Evolutionary conservation across 768 basidiomycete species (phyloP), one percentile per base, ranked within the genome.

Genomic region (Myochromella boudieri): DNA sequence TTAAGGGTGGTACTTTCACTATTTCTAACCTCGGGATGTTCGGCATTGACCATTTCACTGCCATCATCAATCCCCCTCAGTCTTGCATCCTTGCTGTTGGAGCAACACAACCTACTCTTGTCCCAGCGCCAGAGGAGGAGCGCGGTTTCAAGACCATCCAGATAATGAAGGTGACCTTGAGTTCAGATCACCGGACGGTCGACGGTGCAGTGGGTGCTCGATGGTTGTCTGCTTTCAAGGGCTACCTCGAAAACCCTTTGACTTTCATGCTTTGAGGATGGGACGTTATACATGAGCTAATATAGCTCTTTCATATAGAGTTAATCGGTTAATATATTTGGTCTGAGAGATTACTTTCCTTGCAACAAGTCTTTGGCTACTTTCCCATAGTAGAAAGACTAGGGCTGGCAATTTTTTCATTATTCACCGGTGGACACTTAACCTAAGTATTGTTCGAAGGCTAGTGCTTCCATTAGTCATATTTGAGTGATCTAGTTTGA

Each of bases 11-110:
- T 39, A 91, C 95, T 10, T 98, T 99, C 74, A 98, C 97, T 34
- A 91, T 99, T 65, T 99, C 97, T 49, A 99, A 99, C 74, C 78
- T 99, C 46, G 97, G 97, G 69, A 99, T 99, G 97, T 97, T 79
- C 63, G 95, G 89, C 52, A 81, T 97, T 60, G 81, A 84, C 45
- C 88, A 94, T 69, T 99, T 99, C 70, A 97, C 95, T 11, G 97
- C 97, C 37, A 98, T 99, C 74, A 95, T 99, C 81, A 99, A 99
- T 77, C 84, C 89, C 11, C 97, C 97, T 20, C 97, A 98, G 69
- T 91, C 92, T 37, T 97, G 95, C 70, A 99, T 98, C 61, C 85
- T 99, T 51, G 97, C 97, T 36, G 83, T 98, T 57, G 95, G 97
- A 27, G 78, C 85, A 15, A 93, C 92, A 14, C 78, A 84, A 64